Evolutionary conservation across 768 basidiomycete genomes (phyloP), one percentile per base, ranked within the genome.

Genomic region (Phylloporus arenicola): DNA sequence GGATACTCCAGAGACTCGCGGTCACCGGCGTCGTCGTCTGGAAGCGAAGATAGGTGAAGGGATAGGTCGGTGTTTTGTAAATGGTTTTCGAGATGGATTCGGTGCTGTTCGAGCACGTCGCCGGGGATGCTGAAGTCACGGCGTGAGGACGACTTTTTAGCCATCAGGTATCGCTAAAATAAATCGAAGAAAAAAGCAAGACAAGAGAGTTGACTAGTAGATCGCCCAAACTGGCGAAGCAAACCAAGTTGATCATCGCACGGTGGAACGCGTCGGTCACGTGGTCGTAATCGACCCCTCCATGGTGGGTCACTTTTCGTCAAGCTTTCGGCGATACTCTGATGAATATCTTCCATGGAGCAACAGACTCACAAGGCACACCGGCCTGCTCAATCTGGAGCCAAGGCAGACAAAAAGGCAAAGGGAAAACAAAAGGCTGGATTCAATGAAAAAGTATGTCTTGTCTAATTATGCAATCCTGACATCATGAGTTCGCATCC

Each of bases 391-490:
- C 81, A 81, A 61, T 80, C 85, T 12, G 85, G 89, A 13, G 68
- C 66, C 40, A 90, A 89, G 59, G 80, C 79, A 1, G 87, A 83
- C 52, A 92, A 92, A 71, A 92, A 86, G 63, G 78, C 77, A 14
- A 83, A 89, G 59, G 79, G 69, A 50, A 81, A 83, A 65, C 79
- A 84, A 38, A 82, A 83, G 38, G 76, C 84, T 47, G 85, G 83
- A 6, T 88, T 85, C 72, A 97, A 97, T 64, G 92, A 92, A 70
- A 97, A 96, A 77, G 94, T 87, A 50, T 6, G 57, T 41, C 14
- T 8, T 25, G 19, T 20, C 30, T 17, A 1, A 40, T 19, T 1
- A 19, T 2, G 8, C 17, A 8, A 31, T 41, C 6, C 12, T 11
- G 29, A 48, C 17, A 7, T 46, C 34, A 40, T 20, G n/a, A 39